A percentile compares a stretch with the other conserved stretches of the same genome.
These are phyloP conservation scores for Salicornia ramosissima DNA, from an alignment of 148 eudicot species.

Conservation along the genomic window DNA sequence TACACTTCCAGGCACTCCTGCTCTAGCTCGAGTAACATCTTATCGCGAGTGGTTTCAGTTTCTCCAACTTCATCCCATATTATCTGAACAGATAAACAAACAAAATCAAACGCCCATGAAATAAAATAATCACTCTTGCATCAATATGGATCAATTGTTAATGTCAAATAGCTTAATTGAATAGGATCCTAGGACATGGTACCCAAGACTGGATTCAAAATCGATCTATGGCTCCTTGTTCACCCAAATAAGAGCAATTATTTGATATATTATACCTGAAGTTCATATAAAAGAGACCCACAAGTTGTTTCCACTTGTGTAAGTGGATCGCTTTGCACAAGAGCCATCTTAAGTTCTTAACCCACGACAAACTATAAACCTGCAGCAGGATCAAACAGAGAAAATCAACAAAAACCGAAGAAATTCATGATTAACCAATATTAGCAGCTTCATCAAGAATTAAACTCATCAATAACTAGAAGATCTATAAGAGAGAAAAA, in stretches of 20 bases:
- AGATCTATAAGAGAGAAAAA: background rate
- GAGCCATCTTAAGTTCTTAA: slow-evolving; percentile 21
- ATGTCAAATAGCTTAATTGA: background rate
- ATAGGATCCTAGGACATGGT: background rate
- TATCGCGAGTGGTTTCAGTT: slow-evolving; percentile 44
- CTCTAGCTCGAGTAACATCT: slow-evolving; percentile 55
- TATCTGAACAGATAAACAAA: slow-evolving; percentile 27
- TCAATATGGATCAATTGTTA: background rate
- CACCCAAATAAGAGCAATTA: background rate
- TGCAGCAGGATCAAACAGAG: background rate
- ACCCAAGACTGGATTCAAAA: background rate
- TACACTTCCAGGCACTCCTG: slow-evolving; percentile 60
- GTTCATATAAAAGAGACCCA: slow-evolving; percentile 46
- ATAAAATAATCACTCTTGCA: background rate
- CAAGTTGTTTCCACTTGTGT: slow-evolving; percentile 46
- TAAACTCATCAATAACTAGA: background rate
- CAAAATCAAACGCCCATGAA: slow-evolving; percentile 1
- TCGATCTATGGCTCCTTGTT: background rate
- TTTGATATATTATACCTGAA: slow-evolving; percentile 28
- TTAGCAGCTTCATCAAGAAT: background rate
- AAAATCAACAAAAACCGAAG: background rate
- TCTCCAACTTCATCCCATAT: slow-evolving; percentile 74
- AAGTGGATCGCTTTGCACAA: slow-evolving; percentile 32
- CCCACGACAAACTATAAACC: slow-evolving; percentile 11
- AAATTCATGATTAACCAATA: background rate